A percentile compares a stretch with the other conserved stretches of the same genome.
These are phyloP conservation scores for Alternaria sp. DNA, from an alignment of 2,329 filamentous ascomycete genomes.

Conservation along the genomic window DNA sequence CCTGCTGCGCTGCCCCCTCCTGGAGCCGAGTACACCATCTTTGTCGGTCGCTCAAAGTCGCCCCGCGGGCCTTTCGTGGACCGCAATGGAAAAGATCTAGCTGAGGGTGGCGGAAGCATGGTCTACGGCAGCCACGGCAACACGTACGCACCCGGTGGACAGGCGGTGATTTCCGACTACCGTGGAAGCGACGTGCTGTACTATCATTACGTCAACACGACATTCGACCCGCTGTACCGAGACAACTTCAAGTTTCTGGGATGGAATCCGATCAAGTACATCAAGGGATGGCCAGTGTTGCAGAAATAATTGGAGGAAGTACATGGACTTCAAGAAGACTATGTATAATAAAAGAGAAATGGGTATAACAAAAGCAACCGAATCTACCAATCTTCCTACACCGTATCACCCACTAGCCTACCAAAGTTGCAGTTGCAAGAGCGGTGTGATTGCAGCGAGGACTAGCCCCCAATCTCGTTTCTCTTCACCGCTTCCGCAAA, in stretches of 20 bases:
- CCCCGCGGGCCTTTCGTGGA: constrained; percentile 58
- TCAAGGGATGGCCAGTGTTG: background rate
- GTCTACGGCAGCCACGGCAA: constrained; percentile 62
- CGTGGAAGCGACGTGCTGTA: constrained; percentile 19
- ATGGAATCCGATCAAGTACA: background rate
- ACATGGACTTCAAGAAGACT: background rate
- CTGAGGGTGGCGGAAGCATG: constrained; percentile 61
- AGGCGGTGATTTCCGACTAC: constrained; percentile 20
- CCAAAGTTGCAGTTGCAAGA: background rate
- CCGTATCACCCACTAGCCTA: background rate
- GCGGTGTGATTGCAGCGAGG: background rate
- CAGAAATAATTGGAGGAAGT: background rate
- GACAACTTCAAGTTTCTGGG: background rate
- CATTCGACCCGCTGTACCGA: background rate
- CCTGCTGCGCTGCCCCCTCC: constrained; percentile 13
- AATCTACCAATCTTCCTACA: background rate
- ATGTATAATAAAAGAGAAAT: background rate
- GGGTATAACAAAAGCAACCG: background rate
- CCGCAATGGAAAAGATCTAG: constrained; percentile 47
- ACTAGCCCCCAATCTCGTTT: background rate
- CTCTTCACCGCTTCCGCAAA: rapidly evolving
- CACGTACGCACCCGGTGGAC: constrained; percentile 28
- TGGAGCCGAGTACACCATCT: constrained; percentile 67
- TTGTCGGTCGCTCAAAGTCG: constrained; percentile 62
- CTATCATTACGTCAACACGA: constrained; percentile 21